Percentiles rank a stretch among this genome's conserved stretches.
These are phyloP conservation scores for Homolaphlyctis polyrhiza DNA, from an alignment of 371 early-diverging fungal genomes.

Conservation along the genomic window DNA sequence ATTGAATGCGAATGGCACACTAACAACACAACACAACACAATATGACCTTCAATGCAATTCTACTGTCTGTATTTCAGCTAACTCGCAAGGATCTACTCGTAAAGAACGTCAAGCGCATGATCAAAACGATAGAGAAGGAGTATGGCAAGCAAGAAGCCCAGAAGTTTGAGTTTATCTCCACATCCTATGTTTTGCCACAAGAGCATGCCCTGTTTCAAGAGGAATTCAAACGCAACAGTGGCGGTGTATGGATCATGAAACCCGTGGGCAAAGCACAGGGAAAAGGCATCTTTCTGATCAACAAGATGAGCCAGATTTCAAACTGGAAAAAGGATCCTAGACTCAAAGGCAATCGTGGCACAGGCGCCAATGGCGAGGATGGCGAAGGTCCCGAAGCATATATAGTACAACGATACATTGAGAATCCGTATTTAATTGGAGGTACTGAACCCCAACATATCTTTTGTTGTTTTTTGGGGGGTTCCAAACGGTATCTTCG, in stretches of 20 bases:
- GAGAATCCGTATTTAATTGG: slow-evolving; percentile 56
- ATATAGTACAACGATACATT: slow-evolving; percentile 57
- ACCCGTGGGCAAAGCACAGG: slow-evolving; percentile 57
- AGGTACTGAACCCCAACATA: slow-evolving; percentile 16
- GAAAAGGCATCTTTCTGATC: slow-evolving; percentile 58
- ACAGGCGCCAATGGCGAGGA: slow-evolving; percentile 12
- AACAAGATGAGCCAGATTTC: slow-evolving; percentile 49
- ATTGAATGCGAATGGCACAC: no score
- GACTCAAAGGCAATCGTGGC: slow-evolving; percentile 13
- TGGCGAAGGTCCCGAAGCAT: slow-evolving; percentile 52
- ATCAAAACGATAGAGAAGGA: slow-evolving; percentile 47
- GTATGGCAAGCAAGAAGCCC: slow-evolving; percentile 44
- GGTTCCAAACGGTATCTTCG: no score
- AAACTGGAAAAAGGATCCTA: slow-evolving; percentile 47
- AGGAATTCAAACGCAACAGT: slow-evolving; percentile 52
- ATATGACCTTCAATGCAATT: background rate
- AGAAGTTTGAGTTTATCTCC: slow-evolving; percentile 48
- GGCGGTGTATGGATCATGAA: slow-evolving; percentile 59
- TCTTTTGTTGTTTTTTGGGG: background rate
- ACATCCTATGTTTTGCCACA: slow-evolving; percentile 50
- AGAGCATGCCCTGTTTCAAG: slow-evolving; percentile 55
- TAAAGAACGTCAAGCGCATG: slow-evolving; percentile 58
- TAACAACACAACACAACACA: background rate
- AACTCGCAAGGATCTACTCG: slow-evolving; percentile 55
- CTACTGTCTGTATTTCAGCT: slow-evolving; percentile 19